Evolutionary conservation across 331 rosid genomes (phyloP).

Genomic region (Malus hybrid): DNA sequence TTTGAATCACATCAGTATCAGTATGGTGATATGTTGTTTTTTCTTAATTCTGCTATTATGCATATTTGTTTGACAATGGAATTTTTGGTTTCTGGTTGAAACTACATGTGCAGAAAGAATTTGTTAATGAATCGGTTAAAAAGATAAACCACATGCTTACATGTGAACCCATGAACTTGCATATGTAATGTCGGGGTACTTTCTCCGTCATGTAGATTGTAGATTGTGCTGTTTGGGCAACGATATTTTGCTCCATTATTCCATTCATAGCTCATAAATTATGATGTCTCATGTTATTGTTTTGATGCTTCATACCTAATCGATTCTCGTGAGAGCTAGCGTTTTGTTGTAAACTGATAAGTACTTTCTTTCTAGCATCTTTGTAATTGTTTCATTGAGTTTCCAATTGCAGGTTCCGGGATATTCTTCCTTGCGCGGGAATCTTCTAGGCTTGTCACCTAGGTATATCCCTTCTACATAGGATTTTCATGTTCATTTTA

Average conservation of each 20-base stretch:
- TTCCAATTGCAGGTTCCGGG: slow-evolving; percentile 64
- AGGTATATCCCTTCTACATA: slow-evolving; percentile 32
- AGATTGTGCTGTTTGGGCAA: neutral
- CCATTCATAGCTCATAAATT: neutral
- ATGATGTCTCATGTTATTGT: neutral
- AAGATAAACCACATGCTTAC: neutral
- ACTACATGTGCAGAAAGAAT: too few species aligned
- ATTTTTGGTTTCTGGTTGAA: too few species aligned
- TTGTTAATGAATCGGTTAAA: neutral
- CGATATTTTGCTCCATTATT: neutral
- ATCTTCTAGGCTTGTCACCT: slow-evolving; percentile 67
- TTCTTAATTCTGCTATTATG: too few species aligned
- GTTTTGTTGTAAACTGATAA: neutral
- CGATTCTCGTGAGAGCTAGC: too few species aligned
- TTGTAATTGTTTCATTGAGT: neutral
- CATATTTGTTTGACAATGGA: too few species aligned
- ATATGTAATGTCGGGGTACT: neutral
- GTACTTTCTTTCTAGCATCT: neutral
- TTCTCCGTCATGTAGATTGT: neutral
- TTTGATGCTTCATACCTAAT: neutral
- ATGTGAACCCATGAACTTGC: neutral
- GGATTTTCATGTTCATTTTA: neutral
- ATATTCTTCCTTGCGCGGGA: slow-evolving; percentile 59
- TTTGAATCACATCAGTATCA: too few species aligned
- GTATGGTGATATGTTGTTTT: too few species aligned